These are phyloP conservation scores for Claviceps citrina DNA, from an alignment of 2,329 filamentous ascomycete species.

Conservation along the genomic window DNA sequence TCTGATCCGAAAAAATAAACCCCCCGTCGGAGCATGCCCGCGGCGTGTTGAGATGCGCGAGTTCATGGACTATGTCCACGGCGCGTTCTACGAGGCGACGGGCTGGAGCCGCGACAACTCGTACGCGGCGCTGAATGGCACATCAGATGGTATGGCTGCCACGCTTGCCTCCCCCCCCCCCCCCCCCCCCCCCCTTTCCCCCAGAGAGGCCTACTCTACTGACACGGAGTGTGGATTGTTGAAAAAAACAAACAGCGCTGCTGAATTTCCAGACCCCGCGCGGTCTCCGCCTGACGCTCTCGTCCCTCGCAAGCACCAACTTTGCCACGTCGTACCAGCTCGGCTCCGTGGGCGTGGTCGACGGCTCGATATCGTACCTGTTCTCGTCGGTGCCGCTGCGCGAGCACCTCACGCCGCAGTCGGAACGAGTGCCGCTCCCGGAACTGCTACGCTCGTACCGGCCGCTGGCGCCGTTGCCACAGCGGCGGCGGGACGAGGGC, in stretches of 20 bases:
- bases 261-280: slow-evolving; percentile 78
- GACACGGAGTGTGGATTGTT: no score
- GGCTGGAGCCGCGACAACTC: slow-evolving; percentile 87
- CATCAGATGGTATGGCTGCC: slow-evolving; percentile 47
- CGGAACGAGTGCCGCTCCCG: slow-evolving; percentile 59
- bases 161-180: no score
- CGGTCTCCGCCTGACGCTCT: slow-evolving; percentile 72
- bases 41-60: slow-evolving; percentile 53
- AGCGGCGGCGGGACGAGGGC: slow-evolving; percentile 11
- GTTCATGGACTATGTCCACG: slow-evolving; percentile 95
- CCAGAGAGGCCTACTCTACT: no score
- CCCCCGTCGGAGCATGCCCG: slow-evolving; percentile 15
- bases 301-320: slow-evolving; percentile 79
- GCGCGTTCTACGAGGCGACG: slow-evolving; percentile 73
- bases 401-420: slow-evolving; percentile 49
- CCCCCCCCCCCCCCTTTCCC: neutral
- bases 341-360: slow-evolving; percentile 76
- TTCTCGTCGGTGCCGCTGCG: slow-evolving; percentile 74
- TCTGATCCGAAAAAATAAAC: no score
- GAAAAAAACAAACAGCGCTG: no score
- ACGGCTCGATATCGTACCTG: slow-evolving; percentile 93
- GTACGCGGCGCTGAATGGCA: slow-evolving; percentile 73
- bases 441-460: slow-evolving; percentile 71
- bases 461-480: slow-evolving; percentile 51
- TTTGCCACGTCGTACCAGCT: slow-evolving; percentile 91